Evolutionary conservation across 2,329 filamentous ascomycete species (phyloP), one percentile per base, ranked within the genome.

Genomic region (Juglanconis sp.): DNA sequence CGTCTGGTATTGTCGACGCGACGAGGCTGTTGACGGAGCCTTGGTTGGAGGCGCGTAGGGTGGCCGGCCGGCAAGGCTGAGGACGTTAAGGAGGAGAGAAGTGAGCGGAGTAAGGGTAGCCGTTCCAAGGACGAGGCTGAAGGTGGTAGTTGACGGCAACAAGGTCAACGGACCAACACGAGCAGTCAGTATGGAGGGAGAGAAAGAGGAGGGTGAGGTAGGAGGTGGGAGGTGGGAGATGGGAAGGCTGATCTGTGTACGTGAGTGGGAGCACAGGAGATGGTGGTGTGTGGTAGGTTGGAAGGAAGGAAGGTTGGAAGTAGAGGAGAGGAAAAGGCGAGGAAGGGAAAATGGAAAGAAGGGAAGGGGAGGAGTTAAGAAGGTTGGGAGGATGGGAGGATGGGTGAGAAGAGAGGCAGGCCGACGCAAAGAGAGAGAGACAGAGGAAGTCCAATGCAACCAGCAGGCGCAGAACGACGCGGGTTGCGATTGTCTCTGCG

Each of bases 251-350:
- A 46, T 47, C 51, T 51, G 32, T n/a, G 63, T 58, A 24, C 24
- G 61, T 49, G 38, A 56, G 58, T 44, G 40, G 24, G 62, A 31
- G 46, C 31, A n/a, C 17, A 32, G 4, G 7, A 56, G 56, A 60
- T 54, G 50, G 56, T 62, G 51, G 61, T 59, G 38, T 55, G 56
- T 65, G 58, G 63, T 63, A 65, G 67, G 60, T 61, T 65, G 64
- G 65, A 65, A 60, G 60, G 63, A 64, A 66, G 65, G 66, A 63
- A 44, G 65, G 56, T 59, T 63, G 65, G 57, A 67, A 61, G 63
- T 63, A 59, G 68, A 56, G 65, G 69, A 67, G 68, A 68, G 66
- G 64, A 66, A 62, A 72, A 8, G 44, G 24, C 66, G 66, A 66
- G 65, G 66, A 66, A 69, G 63, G 59, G 65, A 63, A 66, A 51